A percentile compares a stretch with the other conserved stretches of the same genome.
These are phyloP conservation scores for Lactifluus rugatus DNA, from an alignment of 768 basidiomycete genomes.

Conservation along the genomic window DNA sequence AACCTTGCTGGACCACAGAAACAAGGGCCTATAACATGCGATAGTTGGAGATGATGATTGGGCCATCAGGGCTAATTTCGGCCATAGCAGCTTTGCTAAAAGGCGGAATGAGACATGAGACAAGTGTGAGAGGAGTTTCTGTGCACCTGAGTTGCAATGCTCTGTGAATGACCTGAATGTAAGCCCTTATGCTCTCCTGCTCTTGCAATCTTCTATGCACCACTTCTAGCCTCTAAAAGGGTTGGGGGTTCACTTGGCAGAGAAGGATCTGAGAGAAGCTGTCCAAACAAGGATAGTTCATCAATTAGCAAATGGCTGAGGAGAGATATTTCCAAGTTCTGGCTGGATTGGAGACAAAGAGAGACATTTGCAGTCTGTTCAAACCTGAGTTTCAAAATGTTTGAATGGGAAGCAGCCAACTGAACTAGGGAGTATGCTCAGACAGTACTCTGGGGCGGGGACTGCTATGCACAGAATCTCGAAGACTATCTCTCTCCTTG, in stretches of 20 bases:
- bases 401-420: constrained; percentile 45
- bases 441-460: constrained; percentile 14
- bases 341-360: constrained; percentile 49
- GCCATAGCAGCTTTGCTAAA: constrained; percentile 50
- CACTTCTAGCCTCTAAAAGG: constrained; percentile 72
- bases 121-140: not conserved
- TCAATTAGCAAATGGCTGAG: constrained; percentile 69
- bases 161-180: constrained; percentile 65
- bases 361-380: constrained; percentile 40
- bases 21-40: constrained; percentile 55
- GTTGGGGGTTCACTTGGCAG: constrained; percentile 45
- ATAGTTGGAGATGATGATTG: constrained; percentile 45
- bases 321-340: constrained; percentile 68
- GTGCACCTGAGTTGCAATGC: constrained; percentile 63
- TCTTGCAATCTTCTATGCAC: constrained; percentile 71
- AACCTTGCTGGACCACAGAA: constrained; percentile 35
- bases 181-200: constrained; percentile 63
- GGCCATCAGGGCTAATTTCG: constrained; percentile 36
- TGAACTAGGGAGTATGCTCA: constrained; percentile 42
- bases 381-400: constrained; percentile 37
- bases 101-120: not conserved
- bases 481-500: constrained; percentile 22
- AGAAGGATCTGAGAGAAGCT: constrained; percentile 49
- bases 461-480: constrained; percentile 24
- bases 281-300: constrained; percentile 59